Evolutionary conservation across 306 rosid genomes (phyloP), one percentile per base, ranked within the genome.

Genomic region (Vigna reflexopilosa): DNA sequence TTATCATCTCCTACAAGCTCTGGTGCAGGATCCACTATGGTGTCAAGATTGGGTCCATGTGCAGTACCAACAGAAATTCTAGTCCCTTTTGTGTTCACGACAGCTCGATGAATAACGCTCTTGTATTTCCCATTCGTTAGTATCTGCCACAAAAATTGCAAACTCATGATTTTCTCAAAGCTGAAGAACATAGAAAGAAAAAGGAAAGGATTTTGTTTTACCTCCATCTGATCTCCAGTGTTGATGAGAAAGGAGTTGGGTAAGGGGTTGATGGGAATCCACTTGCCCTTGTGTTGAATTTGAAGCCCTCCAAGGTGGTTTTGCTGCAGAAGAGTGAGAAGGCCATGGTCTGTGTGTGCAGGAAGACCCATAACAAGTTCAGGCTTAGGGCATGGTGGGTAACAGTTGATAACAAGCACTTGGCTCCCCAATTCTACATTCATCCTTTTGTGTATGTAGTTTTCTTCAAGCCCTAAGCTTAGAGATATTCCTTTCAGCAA

Each of bases 301-400:
- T 90, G 95, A 77, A 90, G 89, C 65, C 95, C 95, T 5, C 51
- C 24, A 38, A 81, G 58, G 2, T 82, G 62, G 52, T 88, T 90
- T 24, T 86, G 88, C 67, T 77, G 69, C 0, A 90, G 73, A 1
- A 90, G 77, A 36, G 90, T 86, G 17, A 88, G 57, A 70, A 90
- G 80, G 75, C 89, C 90, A 26, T 85, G 87, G 19, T 90, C 92
- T 19, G 95, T 82, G 72, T 90, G 95, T 0, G 88, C 59, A 0
- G 91, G 95, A 30, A 88, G 75, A 10, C 91, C 95, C 86, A 80
- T 85, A 1, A 74, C 91, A 1, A 77, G 76, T 4, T 90, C 86
- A 30, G 93, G 90, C 11, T 81, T 50, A n/a, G 96, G 93, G 40
- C 93, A 90, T 5, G 85, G 86, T 15, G 91, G 96, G 80, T 90